phyloP scores from a whole-genome alignment of 78 protist species.

The Anaeramoeba ignava region DNA sequence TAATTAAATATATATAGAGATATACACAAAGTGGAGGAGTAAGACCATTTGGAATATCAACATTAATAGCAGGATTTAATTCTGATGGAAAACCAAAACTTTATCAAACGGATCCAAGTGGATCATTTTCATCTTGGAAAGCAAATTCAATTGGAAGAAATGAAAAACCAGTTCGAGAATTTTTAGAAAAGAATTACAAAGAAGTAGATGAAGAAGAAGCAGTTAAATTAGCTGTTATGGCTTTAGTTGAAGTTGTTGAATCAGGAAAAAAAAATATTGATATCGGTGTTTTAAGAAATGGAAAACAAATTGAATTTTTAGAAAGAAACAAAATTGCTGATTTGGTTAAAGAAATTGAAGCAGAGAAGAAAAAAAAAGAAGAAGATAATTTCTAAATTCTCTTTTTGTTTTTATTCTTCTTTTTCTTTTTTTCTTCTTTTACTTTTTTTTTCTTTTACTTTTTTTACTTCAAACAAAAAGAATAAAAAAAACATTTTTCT shows the following conservation, averaged over 20 bases:
- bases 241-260: constrained; percentile 95
- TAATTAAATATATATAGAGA: no score
- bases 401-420: no score
- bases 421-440: no score
- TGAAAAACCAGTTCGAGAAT: constrained; percentile 82
- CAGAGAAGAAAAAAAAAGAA: no score
- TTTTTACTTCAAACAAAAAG: no score
- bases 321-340: no score
- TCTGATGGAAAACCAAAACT: constrained; percentile 46
- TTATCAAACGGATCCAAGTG: constrained; percentile 93
- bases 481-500: no score
- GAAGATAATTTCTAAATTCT: no score
- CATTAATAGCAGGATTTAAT: constrained; percentile 88
- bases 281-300: constrained; percentile 55
- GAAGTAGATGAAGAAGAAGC: constrained; percentile 44
- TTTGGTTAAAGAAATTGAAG: no score
- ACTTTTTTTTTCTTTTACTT: no score
- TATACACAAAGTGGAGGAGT: constrained; percentile 96
- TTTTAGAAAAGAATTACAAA: constrained; percentile 43
- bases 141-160: constrained; percentile 66
- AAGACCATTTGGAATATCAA: constrained; percentile 96
- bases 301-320: constrained; percentile 25
- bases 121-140: constrained; percentile 81
- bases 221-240: constrained; percentile 74
- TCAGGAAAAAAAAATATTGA: constrained; percentile 84